Evolutionary conservation across 495 filamentous ascomycete species (phyloP), one percentile per base, ranked within the genome.

Genomic region (Penicillium fimorum): DNA sequence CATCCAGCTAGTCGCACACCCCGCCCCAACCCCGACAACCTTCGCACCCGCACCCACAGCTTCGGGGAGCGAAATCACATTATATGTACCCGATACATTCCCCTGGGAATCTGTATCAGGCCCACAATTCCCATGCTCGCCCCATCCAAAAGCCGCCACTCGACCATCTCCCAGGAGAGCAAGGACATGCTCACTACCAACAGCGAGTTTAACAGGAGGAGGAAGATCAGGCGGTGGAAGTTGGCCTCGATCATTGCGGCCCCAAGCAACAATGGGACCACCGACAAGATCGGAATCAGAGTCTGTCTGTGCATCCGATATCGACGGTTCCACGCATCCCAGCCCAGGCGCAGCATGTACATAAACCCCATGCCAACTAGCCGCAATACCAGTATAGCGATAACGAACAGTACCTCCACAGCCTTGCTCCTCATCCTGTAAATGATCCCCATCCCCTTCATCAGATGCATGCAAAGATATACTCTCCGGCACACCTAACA

Each of bases 61-160:
- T 11, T 62, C 41, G n/a, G 77, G 68, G 41, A 82, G 71, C n/a
- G 76, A 75, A 61, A 91, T 79, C 15, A 80, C 63, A 61, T 84
- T 89, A 72, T 82, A 86, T 56, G 71, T 71, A 9, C 79, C 87
- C 44, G 84, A 85, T 32, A 88, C 82, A 67, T 88, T 82, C 3
- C 87, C 83, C 58, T 75, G 73, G n/a, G 70, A 60, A 72, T 85
- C 77, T 4, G 74, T 83, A 42, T 78, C 75, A 4, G 82, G 78
- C 13, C 94, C 94, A 70, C 94, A 97, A 71, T 97, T 97, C 11
- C 94, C 94, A 79, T 98, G 94, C 74, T 96, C 91, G 1, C 91
- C 92, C 93, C 94, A 98, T 15, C 94, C 94, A 89, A 92, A 97
- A 4, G 86, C 81, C 38, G 90, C 68, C 12, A 96, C 71, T 20